Evolutionary conservation across 306 rosid genomes (phyloP).

Genomic region (Cajanus cajan): DNA sequence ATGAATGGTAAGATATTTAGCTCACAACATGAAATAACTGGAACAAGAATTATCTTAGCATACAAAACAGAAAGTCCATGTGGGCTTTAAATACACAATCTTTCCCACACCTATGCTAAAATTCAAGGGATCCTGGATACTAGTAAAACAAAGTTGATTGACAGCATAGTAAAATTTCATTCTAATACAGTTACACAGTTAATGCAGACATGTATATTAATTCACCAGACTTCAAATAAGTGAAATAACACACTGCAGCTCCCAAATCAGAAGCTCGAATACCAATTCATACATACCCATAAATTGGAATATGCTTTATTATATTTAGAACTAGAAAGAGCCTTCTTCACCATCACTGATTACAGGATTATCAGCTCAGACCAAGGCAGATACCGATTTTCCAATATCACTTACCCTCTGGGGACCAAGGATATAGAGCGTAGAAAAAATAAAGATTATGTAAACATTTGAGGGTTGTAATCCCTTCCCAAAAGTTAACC

Average conservation of each 20-base stretch:
- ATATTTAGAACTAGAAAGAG: not conserved
- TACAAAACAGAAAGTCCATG: not conserved
- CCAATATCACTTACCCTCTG: not conserved
- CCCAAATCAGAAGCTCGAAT: not conserved
- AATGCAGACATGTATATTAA: not conserved
- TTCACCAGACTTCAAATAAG: conserved; percentile 6
- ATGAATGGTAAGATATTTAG: conserved; percentile 9
- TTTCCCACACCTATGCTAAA: not conserved
- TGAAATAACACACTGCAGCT: not conserved
- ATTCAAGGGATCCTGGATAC: conserved; percentile 7
- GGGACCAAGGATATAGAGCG: not conserved
- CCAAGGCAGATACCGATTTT: not conserved
- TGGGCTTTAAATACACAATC: not conserved
- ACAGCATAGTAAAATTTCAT: conserved; percentile 10
- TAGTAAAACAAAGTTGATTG: conserved; percentile 10
- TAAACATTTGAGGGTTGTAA: not conserved
- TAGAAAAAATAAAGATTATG: not conserved
- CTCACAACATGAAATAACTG: conserved; percentile 15
- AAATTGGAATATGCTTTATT: not conserved
- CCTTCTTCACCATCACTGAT: not conserved
- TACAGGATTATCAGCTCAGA: conserved; percentile 5
- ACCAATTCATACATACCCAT: conserved; percentile 8
- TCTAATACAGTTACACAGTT: conserved; percentile 7
- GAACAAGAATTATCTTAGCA: conserved; percentile 5
- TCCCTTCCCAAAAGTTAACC: not conserved